phyloP scores from a whole-genome alignment of 371 early-diverging fungal species.

The Mucor irregularis region DNA sequence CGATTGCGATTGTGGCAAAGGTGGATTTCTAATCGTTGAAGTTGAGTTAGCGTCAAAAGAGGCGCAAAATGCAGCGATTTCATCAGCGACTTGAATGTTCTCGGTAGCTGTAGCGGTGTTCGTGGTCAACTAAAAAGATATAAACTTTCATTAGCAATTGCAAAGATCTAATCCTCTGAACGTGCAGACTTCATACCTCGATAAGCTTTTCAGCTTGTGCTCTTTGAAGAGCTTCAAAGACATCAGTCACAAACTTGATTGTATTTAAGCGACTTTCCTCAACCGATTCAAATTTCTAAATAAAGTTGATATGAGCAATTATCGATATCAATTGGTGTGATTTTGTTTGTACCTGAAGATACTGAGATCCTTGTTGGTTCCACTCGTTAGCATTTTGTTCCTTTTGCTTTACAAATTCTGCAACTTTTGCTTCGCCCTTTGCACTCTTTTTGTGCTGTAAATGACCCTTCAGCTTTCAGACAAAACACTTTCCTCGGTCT shows the following conservation, averaged over 20 bases:
- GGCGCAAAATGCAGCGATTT: slow-evolving; percentile 26
- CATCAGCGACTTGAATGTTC: slow-evolving; percentile 25
- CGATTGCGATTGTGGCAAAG: too few species aligned
- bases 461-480: too few species aligned
- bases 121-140: slow-evolving; percentile 17
- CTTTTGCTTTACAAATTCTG: slow-evolving; percentile 26
- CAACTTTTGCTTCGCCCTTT: slow-evolving; percentile 38
- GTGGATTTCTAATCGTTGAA: not conserved
- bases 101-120: slow-evolving; percentile 17
- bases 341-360: slow-evolving; percentile 42
- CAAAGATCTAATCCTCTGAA: too few species aligned
- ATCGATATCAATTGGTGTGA: too few species aligned
- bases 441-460: slow-evolving; percentile 43
- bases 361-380: slow-evolving; percentile 42
- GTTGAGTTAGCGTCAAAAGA: not conserved
- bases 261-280: slow-evolving; percentile 48
- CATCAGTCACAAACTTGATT: slow-evolving; percentile 35
- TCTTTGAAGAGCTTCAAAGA: slow-evolving; percentile 55
- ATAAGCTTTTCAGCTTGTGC: slow-evolving; percentile 33
- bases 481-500: too few species aligned
- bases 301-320: too few species aligned
- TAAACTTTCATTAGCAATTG: too few species aligned
- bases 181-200: too few species aligned
- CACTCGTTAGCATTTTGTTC: slow-evolving; percentile 36
- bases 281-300: slow-evolving; percentile 48